Evolutionary conservation across 1,284 basidiomycete species (phyloP).

Genomic region (Ceratobasidium sp.): DNA sequence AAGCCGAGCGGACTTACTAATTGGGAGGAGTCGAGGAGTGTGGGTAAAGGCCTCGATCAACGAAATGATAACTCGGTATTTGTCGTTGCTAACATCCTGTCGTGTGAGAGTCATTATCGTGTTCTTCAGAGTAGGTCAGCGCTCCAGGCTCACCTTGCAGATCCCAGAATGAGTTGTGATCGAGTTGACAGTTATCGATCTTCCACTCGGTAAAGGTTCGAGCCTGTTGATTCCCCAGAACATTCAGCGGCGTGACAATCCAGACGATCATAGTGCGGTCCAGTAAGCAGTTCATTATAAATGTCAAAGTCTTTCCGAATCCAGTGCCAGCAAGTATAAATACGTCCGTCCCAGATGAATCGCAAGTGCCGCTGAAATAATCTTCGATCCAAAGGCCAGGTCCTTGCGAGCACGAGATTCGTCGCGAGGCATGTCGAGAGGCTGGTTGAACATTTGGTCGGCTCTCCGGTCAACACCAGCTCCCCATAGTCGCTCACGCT

Average conservation of each 20-base stretch:
- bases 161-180: neutral
- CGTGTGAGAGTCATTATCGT: neutral
- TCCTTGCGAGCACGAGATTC: too few species aligned
- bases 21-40: neutral
- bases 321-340: conserved; percentile 27
- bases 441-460: neutral
- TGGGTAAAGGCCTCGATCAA: conserved; percentile 15
- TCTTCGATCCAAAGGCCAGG: neutral
- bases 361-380: conserved; percentile 5
- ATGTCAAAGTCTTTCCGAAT: conserved; percentile 21
- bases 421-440: neutral
- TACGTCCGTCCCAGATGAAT: neutral
- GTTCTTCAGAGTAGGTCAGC: neutral
- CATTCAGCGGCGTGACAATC: conserved; percentile 16
- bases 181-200: conserved; percentile 16
- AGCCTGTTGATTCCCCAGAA: conserved; percentile 8
- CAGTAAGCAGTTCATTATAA: neutral
- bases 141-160: neutral
- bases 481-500: neutral
- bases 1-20: neutral
- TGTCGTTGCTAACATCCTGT: neutral
- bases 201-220: neutral
- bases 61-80: conserved; percentile 21
- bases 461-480: neutral
- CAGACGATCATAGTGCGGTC: neutral